These are phyloP conservation scores for Tricholoma matsutake DNA, from an alignment of 768 basidiomycete species.

Conservation along the genomic window DNA sequence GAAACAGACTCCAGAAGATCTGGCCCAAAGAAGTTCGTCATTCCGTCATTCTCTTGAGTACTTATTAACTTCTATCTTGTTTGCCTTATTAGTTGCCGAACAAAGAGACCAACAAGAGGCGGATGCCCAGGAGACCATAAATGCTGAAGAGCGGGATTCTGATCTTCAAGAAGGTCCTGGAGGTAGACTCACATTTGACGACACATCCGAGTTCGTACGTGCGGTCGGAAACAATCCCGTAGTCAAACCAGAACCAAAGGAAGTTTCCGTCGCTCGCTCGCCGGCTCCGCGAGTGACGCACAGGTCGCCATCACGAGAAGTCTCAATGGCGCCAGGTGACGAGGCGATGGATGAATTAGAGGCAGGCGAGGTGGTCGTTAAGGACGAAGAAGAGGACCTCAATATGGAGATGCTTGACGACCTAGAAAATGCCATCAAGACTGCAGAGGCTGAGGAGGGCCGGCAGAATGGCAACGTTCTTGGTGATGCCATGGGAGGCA, in stretches of 20 bases:
- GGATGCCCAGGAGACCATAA: constrained; percentile 36
- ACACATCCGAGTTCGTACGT: constrained; percentile 95
- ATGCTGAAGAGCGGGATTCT: constrained; percentile 43
- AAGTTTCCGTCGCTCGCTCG: constrained; percentile 20
- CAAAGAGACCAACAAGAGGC: constrained; percentile 55
- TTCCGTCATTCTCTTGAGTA: neutral
- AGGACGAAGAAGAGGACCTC: constrained; percentile 76
- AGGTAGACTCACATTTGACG: constrained; percentile 82
- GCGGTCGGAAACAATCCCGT: constrained; percentile 69
- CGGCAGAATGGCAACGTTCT: constrained; percentile 20
- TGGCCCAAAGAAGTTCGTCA: constrained; percentile 69
- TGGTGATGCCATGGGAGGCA: constrained; percentile 48
- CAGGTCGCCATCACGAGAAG: constrained; percentile 46
- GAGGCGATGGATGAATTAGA: constrained; percentile 72
- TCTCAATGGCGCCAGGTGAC: constrained; percentile 58
- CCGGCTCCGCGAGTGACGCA: constrained; percentile 26
- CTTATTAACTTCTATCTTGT: constrained; percentile 9
- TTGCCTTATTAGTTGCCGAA: constrained; percentile 50
- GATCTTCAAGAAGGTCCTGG: constrained; percentile 42
- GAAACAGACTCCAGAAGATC: constrained; percentile 77
- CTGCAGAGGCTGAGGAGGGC: constrained; percentile 55
- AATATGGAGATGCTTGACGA: constrained; percentile 72
- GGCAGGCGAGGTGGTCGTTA: constrained; percentile 75
- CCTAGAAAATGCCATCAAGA: constrained; percentile 67
- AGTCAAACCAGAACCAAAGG: constrained; percentile 45